Evolutionary conservation across 495 filamentous ascomycete species (phyloP), one percentile per base, ranked within the genome.

Genomic region (Neurospora tetrasperma): DNA sequence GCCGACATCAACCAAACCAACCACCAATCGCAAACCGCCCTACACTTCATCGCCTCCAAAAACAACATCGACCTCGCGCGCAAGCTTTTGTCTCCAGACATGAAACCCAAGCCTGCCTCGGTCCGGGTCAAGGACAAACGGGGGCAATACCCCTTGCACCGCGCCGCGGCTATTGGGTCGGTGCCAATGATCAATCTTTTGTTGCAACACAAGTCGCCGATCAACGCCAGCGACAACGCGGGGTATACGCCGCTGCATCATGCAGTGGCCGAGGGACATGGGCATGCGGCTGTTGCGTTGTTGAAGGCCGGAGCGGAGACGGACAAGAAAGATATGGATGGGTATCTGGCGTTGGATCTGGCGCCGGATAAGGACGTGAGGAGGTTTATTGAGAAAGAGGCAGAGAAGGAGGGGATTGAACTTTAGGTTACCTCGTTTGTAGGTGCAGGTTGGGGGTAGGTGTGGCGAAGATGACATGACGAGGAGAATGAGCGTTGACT

Each of bases 1-100:
- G 94, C 94, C 3, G 94, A 97, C 74, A 91, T 95, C 5, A 93
- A 90, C 78, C 81, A 87, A 46, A 74, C 59, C n/a, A 16, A 46
- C 42, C 20, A 48, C 62, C 18, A 72, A 20, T 23, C 18, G 10
- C 35, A 92, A 89, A 97, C 94, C 42, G 92, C 93, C 16, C 87
- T 99, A 11, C 96, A 98, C 80, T 97, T 99, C 79, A 87, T 90
- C 69, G 91, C 93, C 68, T 97, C 94, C 70, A 98, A 99, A 79
- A 87, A 88, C 78, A 93, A 94, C 81, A 85, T 97, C 54, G 90
- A 93, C 73, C 86, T 90, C 16, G 93, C 94, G 7, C 92, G 92
- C 48, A 92, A 87, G 73, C 88, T 99, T 23, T 82, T 98, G 71
- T 66, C 54, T 1, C 75, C 75, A 46, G 83, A 86, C 18, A 84